Percentiles rank a stretch among this genome's conserved stretches.
Conservation (phyloP, 2,329 filamentous ascomycete genomes). For the Beauveria brongniartii region DNA sequence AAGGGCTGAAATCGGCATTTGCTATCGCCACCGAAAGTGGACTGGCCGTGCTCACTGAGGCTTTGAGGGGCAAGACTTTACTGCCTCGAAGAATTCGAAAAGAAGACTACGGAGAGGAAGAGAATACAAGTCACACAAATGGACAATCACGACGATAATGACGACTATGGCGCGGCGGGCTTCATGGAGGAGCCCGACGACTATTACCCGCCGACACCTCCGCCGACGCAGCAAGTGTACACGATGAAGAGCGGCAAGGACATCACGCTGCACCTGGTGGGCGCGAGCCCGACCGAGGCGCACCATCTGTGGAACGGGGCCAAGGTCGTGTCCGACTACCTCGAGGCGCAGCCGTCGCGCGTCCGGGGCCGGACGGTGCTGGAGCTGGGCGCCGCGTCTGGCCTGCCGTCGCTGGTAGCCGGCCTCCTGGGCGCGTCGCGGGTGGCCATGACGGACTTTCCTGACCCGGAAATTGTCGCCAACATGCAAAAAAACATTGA, state of each 20-base stretch:
- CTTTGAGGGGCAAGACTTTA: background rate
- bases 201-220: slow-evolving; percentile 70
- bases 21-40: background rate
- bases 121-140: background rate
- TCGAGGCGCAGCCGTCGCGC: slow-evolving; percentile 60
- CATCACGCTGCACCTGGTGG: slow-evolving; percentile 70
- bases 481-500: slow-evolving; percentile 73
- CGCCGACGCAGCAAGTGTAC: slow-evolving; percentile 66
- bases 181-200: slow-evolving; percentile 76
- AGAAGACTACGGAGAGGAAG: too few species aligned
- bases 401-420: slow-evolving; percentile 72
- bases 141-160: slow-evolving; percentile 17
- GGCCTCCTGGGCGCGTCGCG: slow-evolving; percentile 61
- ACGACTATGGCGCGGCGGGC: slow-evolving; percentile 31
- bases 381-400: slow-evolving; percentile 83
- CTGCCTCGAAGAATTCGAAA: background rate
- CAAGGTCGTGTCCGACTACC: slow-evolving; percentile 66
- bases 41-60: background rate
- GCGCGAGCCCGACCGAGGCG: slow-evolving; percentile 81
- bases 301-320: slow-evolving; percentile 89
- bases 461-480: slow-evolving; percentile 71
- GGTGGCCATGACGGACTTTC: slow-evolving; percentile 81
- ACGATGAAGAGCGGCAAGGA: slow-evolving; percentile 56
- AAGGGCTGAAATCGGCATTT: background rate
- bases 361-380: slow-evolving; percentile 65